Conservation (phyloP, 1,139 yeast species). For the Magnusiomyces paraingens region DNA sequence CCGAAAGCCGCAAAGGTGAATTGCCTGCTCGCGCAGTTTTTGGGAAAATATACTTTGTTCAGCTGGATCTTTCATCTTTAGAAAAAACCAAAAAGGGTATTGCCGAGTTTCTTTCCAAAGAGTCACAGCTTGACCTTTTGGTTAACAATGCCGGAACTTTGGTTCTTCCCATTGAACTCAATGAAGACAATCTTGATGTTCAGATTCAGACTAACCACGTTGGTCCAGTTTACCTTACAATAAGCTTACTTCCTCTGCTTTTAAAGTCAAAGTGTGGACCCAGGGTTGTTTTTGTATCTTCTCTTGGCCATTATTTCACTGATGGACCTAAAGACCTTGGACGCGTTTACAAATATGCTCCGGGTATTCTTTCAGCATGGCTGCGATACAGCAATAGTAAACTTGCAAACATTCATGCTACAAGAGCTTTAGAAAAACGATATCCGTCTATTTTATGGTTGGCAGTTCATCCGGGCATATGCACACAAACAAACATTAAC, state of each 20-base stretch:
- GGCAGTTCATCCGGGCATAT: conserved; percentile 82
- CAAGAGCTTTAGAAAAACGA: conserved; percentile 56
- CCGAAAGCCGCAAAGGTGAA: conserved; percentile 30
- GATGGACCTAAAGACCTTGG: conserved; percentile 45
- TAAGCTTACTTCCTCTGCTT: conserved; percentile 51
- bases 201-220: conserved; percentile 77
- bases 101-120: conserved; percentile 42
- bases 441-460: conserved; percentile 58
- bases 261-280: conserved; percentile 39
- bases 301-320: conserved; percentile 62
- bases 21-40: conserved; percentile 22
- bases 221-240: conserved; percentile 66
- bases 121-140: conserved; percentile 50
- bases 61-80: conserved; percentile 57
- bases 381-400: conserved; percentile 75
- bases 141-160: conserved; percentile 79
- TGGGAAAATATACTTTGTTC: conserved; percentile 56
- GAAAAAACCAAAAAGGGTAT: conserved; percentile 54
- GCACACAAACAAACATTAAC: conserved; percentile 69
- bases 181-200: conserved; percentile 70
- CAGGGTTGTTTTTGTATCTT: conserved; percentile 60
- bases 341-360: conserved; percentile 50
- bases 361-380: conserved; percentile 49
- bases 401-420: conserved; percentile 70
- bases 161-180: conserved; percentile 60